Conservation (phyloP, 2,329 filamentous ascomycete species). For the Ophiosphaerella korrae region DNA sequence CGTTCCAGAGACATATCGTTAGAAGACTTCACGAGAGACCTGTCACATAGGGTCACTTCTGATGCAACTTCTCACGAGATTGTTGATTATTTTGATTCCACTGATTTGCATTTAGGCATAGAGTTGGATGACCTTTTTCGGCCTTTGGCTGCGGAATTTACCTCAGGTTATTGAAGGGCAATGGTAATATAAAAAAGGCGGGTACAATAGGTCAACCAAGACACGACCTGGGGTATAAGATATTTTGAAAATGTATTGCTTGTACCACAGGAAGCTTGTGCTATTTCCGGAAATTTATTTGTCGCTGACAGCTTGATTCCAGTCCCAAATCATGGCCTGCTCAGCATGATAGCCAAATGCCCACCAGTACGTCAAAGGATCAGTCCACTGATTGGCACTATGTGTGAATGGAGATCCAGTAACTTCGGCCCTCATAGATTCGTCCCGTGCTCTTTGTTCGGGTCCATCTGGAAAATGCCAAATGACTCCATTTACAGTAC, state of each 20-base stretch:
- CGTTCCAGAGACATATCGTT: not conserved
- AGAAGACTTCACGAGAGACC: not conserved
- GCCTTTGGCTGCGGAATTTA: not conserved
- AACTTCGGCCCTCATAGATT: slow-evolving; percentile 41
- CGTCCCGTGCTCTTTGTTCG: slow-evolving; percentile 26
- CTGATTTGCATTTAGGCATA: slow-evolving; percentile 13
- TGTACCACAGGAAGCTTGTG: no score
- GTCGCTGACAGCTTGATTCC: no score
- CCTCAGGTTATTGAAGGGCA: no score
- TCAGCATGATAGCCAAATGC: slow-evolving; percentile 56
- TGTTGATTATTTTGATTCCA: slow-evolving; percentile 10
- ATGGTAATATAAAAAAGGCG: no score
- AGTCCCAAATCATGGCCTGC: slow-evolving; percentile 30
- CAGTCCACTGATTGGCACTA: slow-evolving; percentile 57
- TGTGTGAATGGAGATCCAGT: slow-evolving; percentile 41
- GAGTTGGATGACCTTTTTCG: slow-evolving; percentile 7
- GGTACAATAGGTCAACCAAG: no score
- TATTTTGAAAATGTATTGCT: no score
- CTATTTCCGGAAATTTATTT: no score
- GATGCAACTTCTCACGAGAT: not conserved
- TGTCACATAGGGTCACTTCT: not conserved
- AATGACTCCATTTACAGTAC: slow-evolving; percentile 54
- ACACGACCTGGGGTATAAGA: no score
- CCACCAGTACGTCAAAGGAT: slow-evolving; percentile 55
- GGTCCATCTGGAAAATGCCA: slow-evolving; percentile 49